Evolutionary conservation across 2,329 filamentous ascomycete species (phyloP), one percentile per base, ranked within the genome.

Genomic region (Aspergillus alliaceus): DNA sequence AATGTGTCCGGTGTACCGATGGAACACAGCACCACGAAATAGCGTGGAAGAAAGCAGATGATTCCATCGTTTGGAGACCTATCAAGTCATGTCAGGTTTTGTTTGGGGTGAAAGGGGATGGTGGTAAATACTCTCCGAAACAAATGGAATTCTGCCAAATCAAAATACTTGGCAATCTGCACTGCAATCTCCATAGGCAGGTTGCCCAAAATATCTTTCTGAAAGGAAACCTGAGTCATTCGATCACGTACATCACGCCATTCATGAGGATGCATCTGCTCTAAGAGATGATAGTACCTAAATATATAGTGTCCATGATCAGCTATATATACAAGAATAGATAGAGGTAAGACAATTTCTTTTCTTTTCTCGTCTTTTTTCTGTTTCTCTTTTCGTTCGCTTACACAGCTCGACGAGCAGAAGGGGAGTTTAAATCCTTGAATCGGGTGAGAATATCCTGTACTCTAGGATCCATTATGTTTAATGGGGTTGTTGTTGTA

Each of bases 21-120:
- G 60, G 31, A 66, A 57, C 18, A 64, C 55, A 31, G 58, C 42
- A 31, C 53, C 46, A 40, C 65, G 66, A 29, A 69, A 58, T 2
- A 51, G 18, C 7, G 59, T 52, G 0, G 68, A 70, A n/a, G 70
- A 70, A 12, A 75, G 58, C 14, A 74, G 22, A 24, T 57, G 47
- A 12, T 62, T 54, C 74, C 74, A 76, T 54, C 60, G 61, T 59
- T 58, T 70, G 12, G 72, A 75, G 48, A 75, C 72, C 72, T 74
- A 48, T 14, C 25, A 47, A n/a, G 29, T 40, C 14, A 40, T 6
- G 7, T 57, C n/a, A 25, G 15, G 34, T 56, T 27, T 40, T 14
- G 37, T 12, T 20, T 12, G 37, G 51, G 53, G 20, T 24, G 51
- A 44, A 20, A 5, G 25, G 27, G 12, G 11, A 20, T 32, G 22